A percentile compares a stretch with the other conserved stretches of the same genome.
These are phyloP conservation scores for Trichoderma afroharzianum DNA, from an alignment of 2,329 filamentous ascomycete genomes.

Conservation along the genomic window DNA sequence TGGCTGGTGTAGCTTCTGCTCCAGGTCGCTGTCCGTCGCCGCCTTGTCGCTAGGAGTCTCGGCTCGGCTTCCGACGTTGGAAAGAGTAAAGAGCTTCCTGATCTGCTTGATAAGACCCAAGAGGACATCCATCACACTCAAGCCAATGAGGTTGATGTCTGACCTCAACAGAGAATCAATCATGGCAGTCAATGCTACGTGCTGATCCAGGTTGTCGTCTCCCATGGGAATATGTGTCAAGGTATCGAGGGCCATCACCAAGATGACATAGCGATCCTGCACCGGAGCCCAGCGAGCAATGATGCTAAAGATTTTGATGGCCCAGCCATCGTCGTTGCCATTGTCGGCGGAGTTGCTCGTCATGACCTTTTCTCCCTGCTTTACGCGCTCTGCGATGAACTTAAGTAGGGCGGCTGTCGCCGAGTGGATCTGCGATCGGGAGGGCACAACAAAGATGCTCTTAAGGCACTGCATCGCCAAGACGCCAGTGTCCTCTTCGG, in stretches of 20 bases:
- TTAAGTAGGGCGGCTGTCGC: constrained; percentile 71
- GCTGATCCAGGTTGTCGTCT: constrained; percentile 68
- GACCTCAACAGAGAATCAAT: constrained; percentile 81
- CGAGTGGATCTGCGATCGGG: constrained; percentile 73
- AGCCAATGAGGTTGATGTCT: constrained; percentile 86
- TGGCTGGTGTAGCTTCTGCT: constrained; percentile 29
- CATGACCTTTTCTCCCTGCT: constrained; percentile 45
- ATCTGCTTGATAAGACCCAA: constrained; percentile 82
- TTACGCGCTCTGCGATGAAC: constrained; percentile 64
- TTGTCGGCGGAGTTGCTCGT: constrained; percentile 43
- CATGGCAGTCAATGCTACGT: constrained; percentile 72
- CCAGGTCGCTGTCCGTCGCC: constrained; percentile 30
- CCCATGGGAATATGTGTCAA: constrained; percentile 65
- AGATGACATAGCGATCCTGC: constrained; percentile 87
- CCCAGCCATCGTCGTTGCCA: constrained; percentile 61
- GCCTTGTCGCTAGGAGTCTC: constrained; percentile 34
- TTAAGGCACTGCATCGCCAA: constrained; percentile 83
- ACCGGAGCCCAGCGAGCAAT: constrained; percentile 86
- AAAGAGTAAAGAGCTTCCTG: constrained; percentile 69
- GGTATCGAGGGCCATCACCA: constrained; percentile 76
- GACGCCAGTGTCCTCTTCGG: constrained; percentile 82
- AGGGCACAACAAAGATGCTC: constrained; percentile 79
- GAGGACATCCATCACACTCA: constrained; percentile 94
- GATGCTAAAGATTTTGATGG: constrained; percentile 74
- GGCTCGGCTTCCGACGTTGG: constrained; percentile 34